Evolutionary conservation across 1,139 yeast species (phyloP).

Genomic region (Geotrichum citri-aurantii): DNA sequence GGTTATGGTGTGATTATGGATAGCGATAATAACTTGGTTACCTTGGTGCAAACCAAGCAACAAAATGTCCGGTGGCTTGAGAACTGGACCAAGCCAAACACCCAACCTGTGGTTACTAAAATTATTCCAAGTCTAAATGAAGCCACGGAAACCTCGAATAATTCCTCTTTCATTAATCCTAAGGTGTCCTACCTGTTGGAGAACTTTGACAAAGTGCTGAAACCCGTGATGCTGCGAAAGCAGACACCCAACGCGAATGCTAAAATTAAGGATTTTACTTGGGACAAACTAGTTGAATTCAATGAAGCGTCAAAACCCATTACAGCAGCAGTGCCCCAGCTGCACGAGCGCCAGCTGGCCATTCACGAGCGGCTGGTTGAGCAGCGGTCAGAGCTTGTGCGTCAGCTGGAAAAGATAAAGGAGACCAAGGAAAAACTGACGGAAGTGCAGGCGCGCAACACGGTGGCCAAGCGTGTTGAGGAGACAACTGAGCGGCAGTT

Average conservation of each 20-base stretch:
- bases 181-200: background rate
- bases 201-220: background rate
- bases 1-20: background rate
- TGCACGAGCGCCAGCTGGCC: slow-evolving; percentile 20
- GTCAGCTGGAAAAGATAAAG: background rate
- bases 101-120: background rate
- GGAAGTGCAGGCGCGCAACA: background rate
- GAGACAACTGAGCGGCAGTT: slow-evolving; percentile 32
- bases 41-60: background rate
- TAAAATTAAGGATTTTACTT: background rate
- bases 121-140: background rate
- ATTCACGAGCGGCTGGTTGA: background rate
- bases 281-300: background rate
- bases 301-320: background rate
- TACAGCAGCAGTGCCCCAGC: background rate
- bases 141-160: background rate
- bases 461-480: background rate
- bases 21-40: background rate
- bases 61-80: background rate
- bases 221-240: background rate
- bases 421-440: background rate
- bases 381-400: slow-evolving; percentile 5
- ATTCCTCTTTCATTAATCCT: background rate
- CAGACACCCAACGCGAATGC: background rate
- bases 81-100: background rate